A percentile compares a stretch with the other conserved stretches of the same genome.
Evolutionary conservation across 164 flowering plant genomes (phyloP).

Genomic region (Pachysandra terminalis): DNA sequence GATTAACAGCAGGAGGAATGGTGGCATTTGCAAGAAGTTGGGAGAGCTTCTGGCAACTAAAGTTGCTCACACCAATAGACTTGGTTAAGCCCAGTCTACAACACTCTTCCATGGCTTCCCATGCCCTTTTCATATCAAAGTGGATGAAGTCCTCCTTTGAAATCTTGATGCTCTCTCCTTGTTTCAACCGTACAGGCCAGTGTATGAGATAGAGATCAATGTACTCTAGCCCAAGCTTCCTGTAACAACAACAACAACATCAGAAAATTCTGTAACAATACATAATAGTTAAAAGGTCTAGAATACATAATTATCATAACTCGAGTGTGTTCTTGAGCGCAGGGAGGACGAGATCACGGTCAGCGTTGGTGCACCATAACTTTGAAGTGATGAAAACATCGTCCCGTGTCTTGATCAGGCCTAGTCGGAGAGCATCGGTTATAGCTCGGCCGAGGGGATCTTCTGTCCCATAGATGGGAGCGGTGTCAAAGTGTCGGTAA

Average conservation of each 20-base stretch:
- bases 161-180: neutral
- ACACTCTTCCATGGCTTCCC: conserved; percentile 28
- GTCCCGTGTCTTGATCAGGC: conserved; percentile 16
- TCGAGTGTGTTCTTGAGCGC: conserved; percentile 18
- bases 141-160: conserved; percentile 8
- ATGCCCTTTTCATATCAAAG: conserved; percentile 9
- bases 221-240: conserved; percentile 35
- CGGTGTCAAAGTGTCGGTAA: conserved; percentile 25
- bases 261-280: neutral
- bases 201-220: conserved; percentile 41
- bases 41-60: conserved; percentile 20
- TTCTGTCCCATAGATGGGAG: conserved; percentile 19
- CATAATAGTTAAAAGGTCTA: neutral
- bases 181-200: conserved; percentile 27
- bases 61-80: conserved; percentile 34
- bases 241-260: neutral
- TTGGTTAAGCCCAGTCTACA: conserved; percentile 19
- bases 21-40: conserved; percentile 15
- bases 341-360: conserved; percentile 18
- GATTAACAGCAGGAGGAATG: conserved; percentile 32
- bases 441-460: conserved; percentile 21
- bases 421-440: conserved; percentile 11
- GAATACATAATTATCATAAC: conserved; percentile 7
- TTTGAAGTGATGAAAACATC: conserved; percentile 29
- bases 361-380: conserved; percentile 19